A percentile compares a stretch with the other conserved stretches of the same genome.
phyloP scores from a whole-genome alignment of 768 basidiomycete species.

The Agaricus subrufescens region DNA sequence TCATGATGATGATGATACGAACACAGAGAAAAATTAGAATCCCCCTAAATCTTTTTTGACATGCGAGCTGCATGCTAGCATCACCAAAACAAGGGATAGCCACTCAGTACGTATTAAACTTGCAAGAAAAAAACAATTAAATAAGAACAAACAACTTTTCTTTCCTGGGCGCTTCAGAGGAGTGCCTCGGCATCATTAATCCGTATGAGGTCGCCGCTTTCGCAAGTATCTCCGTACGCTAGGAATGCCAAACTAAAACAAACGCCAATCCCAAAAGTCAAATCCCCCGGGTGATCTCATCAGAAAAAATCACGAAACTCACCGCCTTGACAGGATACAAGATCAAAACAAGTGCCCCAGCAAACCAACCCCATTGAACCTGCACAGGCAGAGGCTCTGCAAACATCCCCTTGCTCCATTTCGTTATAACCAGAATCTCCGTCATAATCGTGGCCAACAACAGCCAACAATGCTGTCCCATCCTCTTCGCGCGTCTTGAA shows the following conservation, averaged over 20 bases:
- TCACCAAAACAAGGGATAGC: too few relatives aligned
- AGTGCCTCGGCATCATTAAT: background rate
- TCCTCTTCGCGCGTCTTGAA: slow-evolving; percentile 69
- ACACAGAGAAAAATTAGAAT: too few relatives aligned
- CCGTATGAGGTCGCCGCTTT: slow-evolving; percentile 30
- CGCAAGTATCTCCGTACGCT: slow-evolving; percentile 49
- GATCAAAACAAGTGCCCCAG: slow-evolving; percentile 53
- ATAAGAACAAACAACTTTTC: too few relatives aligned
- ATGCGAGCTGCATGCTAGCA: too few relatives aligned
- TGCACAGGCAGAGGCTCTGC: slow-evolving; percentile 52
- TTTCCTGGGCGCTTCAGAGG: slow-evolving; percentile 18
- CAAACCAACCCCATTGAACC: slow-evolving; percentile 66
- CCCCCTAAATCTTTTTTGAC: too few relatives aligned
- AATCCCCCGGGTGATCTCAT: background rate
- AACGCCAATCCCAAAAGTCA: background rate
- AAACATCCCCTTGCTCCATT: slow-evolving; percentile 78
- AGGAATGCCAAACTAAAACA: slow-evolving; percentile 60
- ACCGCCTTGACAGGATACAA: slow-evolving; percentile 70
- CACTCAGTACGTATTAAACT: too few relatives aligned
- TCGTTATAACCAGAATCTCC: slow-evolving; percentile 73
- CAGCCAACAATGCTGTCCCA: slow-evolving; percentile 89
- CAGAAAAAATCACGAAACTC: slow-evolving; percentile 19
- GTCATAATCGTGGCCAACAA: slow-evolving; percentile 82
- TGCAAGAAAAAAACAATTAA: too few relatives aligned
- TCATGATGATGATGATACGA: too few relatives aligned